Percentiles rank a stretch among this genome's conserved stretches.
Evolutionary conservation across 768 basidiomycete species (phyloP).

Genomic region (Coprinopsis strossmayeri): DNA sequence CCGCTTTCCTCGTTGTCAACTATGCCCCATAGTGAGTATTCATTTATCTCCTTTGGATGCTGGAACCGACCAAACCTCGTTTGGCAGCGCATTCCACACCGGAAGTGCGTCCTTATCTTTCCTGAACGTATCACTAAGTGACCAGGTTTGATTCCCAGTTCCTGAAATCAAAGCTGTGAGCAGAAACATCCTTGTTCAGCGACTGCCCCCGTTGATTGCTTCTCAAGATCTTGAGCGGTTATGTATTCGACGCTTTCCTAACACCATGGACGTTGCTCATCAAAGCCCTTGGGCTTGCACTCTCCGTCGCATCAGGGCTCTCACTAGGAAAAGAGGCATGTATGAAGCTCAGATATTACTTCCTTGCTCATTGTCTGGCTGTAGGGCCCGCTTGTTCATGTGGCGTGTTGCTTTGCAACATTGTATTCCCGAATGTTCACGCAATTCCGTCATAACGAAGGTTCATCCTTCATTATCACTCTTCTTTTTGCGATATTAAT

Average conservation of each 20-base stretch:
- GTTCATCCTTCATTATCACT: slow-evolving; percentile 23
- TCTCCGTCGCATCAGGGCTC: slow-evolving; percentile 80
- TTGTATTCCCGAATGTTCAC: slow-evolving; percentile 59
- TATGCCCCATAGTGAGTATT: slow-evolving; percentile 67
- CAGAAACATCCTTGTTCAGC: background rate
- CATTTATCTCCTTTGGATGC: background rate
- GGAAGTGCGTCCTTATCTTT: slow-evolving; percentile 45
- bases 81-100: slow-evolving; percentile 63
- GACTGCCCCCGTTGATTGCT: background rate
- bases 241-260: slow-evolving; percentile 84
- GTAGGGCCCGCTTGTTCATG: slow-evolving; percentile 85
- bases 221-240: slow-evolving; percentile 68
- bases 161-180: slow-evolving; percentile 75
- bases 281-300: slow-evolving; percentile 76
- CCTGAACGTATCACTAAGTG: background rate
- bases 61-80: background rate
- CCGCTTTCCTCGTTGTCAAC: slow-evolving; percentile 53
- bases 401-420: slow-evolving; percentile 77
- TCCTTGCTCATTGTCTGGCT: background rate
- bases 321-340: slow-evolving; percentile 78
- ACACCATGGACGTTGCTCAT: slow-evolving; percentile 81
- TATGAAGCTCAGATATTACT: slow-evolving; percentile 12
- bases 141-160: slow-evolving; percentile 30
- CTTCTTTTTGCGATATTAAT: background rate
- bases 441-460: slow-evolving; percentile 75